Evolutionary conservation across 1,139 yeast genomes (phyloP).

Genomic region (Blastobotrys apis): DNA sequence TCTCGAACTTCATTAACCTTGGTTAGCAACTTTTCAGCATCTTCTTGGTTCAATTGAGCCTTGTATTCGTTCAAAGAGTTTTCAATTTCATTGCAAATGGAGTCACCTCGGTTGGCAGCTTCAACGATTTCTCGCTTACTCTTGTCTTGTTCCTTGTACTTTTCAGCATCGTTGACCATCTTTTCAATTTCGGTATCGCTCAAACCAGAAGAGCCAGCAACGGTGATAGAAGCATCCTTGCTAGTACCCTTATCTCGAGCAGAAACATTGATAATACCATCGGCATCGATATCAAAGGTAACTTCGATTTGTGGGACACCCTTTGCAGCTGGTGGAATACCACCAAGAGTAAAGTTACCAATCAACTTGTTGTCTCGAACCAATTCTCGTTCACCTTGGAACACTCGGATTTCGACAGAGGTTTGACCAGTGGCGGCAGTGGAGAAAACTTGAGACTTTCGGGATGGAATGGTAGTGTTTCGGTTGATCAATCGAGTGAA

Average conservation of each 20-base stretch:
- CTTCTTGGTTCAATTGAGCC: conserved; percentile 84
- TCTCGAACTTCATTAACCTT: conserved; percentile 80
- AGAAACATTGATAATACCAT: conserved; percentile 97
- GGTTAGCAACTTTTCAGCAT: conserved; percentile 80
- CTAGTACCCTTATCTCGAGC: conserved; percentile 98
- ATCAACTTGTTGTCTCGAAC: conserved; percentile 98
- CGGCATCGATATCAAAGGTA: conserved; percentile 96
- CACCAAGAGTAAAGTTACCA: conserved; percentile 94
- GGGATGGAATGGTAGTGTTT: conserved; percentile 97
- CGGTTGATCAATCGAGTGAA: conserved; percentile 96
- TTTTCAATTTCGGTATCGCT: conserved; percentile 95
- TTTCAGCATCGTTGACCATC: conserved; percentile 98
- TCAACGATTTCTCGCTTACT: conserved; percentile 93
- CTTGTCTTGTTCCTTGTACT: conserved; percentile 94
- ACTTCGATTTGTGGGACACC: conserved; percentile 99
- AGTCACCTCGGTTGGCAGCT: conserved; percentile 95
- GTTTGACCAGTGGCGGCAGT: conserved; percentile 99
- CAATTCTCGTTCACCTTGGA: conserved; percentile 99
- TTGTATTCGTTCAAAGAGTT: conserved; percentile 89
- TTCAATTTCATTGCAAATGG: conserved; percentile 94
- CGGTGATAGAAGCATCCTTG: conserved; percentile 98
- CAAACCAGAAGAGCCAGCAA: conserved; percentile 97
- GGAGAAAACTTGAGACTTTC: conserved; percentile 95
- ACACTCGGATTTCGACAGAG: conserved; percentile 96
- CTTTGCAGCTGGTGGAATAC: conserved; percentile 94